Conservation (phyloP, 352 stramenopile species). For the Globisporangium ultimum region DNA sequence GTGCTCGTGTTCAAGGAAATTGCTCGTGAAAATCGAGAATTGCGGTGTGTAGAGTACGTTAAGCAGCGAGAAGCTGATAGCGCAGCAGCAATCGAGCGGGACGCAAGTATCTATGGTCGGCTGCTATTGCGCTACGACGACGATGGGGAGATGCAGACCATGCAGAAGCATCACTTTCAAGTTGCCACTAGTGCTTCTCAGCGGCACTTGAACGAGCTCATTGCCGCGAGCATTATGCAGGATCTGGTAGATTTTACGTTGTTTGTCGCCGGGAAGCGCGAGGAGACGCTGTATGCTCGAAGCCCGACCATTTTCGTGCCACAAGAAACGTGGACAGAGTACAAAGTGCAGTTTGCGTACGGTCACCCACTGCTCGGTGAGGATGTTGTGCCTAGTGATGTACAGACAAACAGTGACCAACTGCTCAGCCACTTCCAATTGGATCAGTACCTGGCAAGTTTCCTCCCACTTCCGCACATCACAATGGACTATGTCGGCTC, state of each 20-base stretch:
- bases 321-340: conserved; percentile 48
- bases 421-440: conserved; percentile 36
- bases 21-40: conserved; percentile 48
- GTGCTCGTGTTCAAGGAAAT: conserved; percentile 72
- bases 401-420: conserved; percentile 4
- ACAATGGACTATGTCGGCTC: conserved; percentile 18
- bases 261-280: conserved; percentile 42
- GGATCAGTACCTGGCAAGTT: conserved; percentile 40
- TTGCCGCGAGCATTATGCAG: conserved; percentile 34
- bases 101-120: conserved; percentile 46
- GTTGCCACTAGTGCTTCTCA: conserved; percentile 29
- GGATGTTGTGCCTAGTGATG: background rate
- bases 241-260: conserved; percentile 60
- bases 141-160: conserved; percentile 39
- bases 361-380: background rate
- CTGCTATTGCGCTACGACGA: conserved; percentile 65
- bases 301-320: conserved; percentile 37
- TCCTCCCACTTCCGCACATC: conserved; percentile 17
- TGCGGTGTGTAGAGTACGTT: conserved; percentile 44
- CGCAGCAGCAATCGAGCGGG: conserved; percentile 42
- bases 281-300: conserved; percentile 40
- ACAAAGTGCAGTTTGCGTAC: conserved; percentile 43
- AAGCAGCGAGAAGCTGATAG: conserved; percentile 46
- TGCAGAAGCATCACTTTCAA: conserved; percentile 31
- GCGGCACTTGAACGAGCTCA: conserved; percentile 38